Conservation (phyloP, 1,139 yeast species). For the Ashbya aceris region DNA sequence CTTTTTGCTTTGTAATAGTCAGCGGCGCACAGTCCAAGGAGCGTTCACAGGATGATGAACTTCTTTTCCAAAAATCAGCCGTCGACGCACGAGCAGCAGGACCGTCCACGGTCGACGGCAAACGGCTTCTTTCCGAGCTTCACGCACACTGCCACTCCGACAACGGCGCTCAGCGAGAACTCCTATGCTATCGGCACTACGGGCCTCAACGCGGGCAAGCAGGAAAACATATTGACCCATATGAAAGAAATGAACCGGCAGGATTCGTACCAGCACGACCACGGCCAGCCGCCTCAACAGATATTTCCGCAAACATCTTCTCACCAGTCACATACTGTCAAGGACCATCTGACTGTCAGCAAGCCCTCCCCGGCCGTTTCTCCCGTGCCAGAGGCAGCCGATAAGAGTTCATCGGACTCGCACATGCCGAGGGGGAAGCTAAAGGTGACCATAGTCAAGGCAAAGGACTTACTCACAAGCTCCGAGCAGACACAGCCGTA, state of each 20-base stretch:
- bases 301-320: background rate
- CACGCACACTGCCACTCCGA: constrained; percentile 36
- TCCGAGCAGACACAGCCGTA: constrained; percentile 61
- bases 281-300: constrained; percentile 4
- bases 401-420: constrained; percentile 19
- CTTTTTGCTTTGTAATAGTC: too few species aligned
- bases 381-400: background rate
- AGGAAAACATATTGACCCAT: constrained; percentile 30
- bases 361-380: background rate
- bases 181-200: constrained; percentile 67
- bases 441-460: constrained; percentile 72
- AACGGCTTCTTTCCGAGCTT: constrained; percentile 25
- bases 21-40: too few species aligned
- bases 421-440: constrained; percentile 70
- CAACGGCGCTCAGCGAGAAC: constrained; percentile 55
- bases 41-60: constrained; percentile 16
- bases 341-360: background rate
- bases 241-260: constrained; percentile 19
- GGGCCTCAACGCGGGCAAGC: constrained; percentile 37
- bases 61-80: constrained; percentile 17
- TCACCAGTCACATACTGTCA: background rate
- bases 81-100: constrained; percentile 4
- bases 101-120: constrained; percentile 9
- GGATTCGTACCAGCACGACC: constrained; percentile 3
- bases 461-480: constrained; percentile 52